Conservation (phyloP, 257 asterid genomes). For the Agastache rugosa region DNA sequence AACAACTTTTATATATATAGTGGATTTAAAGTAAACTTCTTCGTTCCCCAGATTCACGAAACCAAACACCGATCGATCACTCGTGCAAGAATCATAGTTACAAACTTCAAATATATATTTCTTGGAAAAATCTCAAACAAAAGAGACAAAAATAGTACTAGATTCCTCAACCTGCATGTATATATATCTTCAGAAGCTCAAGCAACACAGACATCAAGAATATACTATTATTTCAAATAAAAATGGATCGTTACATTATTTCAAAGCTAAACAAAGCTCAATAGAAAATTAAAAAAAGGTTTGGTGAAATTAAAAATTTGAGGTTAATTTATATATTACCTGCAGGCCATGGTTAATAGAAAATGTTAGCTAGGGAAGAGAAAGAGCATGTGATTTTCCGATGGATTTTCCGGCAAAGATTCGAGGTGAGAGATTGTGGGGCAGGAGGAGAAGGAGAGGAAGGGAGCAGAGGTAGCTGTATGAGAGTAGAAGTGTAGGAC, state of each 20-base stretch:
- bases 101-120: neutral
- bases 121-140: neutral
- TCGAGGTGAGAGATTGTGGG: conserved; percentile 31
- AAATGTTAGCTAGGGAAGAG: neutral
- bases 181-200: neutral
- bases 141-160: neutral
- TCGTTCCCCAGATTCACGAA: conserved; percentile 19
- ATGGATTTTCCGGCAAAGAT: conserved; percentile 52
- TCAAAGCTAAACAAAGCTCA: neutral
- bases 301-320: neutral
- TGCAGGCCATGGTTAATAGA: neutral
- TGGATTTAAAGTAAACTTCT: conserved; percentile 34
- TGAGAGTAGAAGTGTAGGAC: conserved; percentile 42
- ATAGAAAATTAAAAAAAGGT: conserved; percentile 9
- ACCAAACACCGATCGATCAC: neutral
- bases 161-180: conserved; percentile 35
- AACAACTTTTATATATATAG: neutral
- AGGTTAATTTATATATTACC: conserved; percentile 22
- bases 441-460: conserved; percentile 18
- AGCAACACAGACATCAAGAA: neutral
- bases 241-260: neutral
- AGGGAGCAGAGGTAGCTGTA: conserved; percentile 44
- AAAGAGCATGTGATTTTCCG: conserved; percentile 41
- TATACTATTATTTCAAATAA: neutral
- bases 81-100: neutral